These are phyloP conservation scores for Akebia trifoliata DNA, from an alignment of 164 flowering plant genomes.

Conservation along the genomic window DNA sequence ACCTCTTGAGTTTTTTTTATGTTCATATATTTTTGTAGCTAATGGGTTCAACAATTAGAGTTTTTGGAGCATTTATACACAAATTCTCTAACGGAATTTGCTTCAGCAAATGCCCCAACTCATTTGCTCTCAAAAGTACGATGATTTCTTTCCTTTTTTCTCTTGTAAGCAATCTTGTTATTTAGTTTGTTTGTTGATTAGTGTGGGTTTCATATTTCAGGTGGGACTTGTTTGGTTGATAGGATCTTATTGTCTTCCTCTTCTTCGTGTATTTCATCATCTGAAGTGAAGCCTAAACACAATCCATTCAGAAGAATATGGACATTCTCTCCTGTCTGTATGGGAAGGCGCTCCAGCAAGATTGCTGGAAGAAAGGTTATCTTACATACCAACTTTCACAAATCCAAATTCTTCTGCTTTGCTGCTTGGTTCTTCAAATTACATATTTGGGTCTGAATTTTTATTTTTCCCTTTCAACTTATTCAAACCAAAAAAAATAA, in stretches of 20 bases:
- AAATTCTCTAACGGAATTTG: slow-evolving; percentile 47
- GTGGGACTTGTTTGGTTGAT: slow-evolving; percentile 26
- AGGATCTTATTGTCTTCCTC: slow-evolving; percentile 25
- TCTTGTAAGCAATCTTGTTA: neutral
- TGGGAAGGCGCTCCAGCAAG: slow-evolving; percentile 93
- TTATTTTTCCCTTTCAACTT: no score
- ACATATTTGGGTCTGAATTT: no score
- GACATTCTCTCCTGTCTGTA: slow-evolving; percentile 67
- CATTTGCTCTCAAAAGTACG: slow-evolving; percentile 22
- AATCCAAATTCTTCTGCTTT: no score
- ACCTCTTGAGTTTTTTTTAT: no score
- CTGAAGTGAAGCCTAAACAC: slow-evolving; percentile 15
- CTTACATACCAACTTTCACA: neutral
- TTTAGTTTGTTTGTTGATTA: slow-evolving; percentile 8
- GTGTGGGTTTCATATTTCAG: slow-evolving; percentile 8
- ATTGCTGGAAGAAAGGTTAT: slow-evolving; percentile 92
- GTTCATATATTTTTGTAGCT: neutral
- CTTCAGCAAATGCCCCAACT: slow-evolving; percentile 27
- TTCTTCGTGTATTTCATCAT: slow-evolving; percentile 15
- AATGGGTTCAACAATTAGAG: slow-evolving; percentile 39
- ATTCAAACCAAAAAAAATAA: no score
- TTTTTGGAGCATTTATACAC: slow-evolving; percentile 39
- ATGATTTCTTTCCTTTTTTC: slow-evolving; percentile 3
- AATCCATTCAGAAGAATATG: slow-evolving; percentile 49
- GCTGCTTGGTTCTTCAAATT: no score